phyloP scores from a whole-genome alignment of 148 eudicot genomes.

The Gaultheria prostrata region DNA sequence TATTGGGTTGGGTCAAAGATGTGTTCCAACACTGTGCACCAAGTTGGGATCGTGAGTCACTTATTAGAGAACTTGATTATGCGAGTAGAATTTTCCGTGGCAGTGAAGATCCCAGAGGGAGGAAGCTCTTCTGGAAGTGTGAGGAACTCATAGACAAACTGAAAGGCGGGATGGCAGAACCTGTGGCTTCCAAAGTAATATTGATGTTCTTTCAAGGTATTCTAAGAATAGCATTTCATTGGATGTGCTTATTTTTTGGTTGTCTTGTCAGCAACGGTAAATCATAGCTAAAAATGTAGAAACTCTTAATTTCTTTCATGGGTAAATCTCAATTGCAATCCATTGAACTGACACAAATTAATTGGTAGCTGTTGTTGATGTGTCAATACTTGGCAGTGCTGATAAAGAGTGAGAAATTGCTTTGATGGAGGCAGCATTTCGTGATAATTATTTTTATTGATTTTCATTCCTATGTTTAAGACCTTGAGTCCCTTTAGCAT shows the following conservation, averaged over 20 bases:
- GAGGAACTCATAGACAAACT: constrained; percentile 60
- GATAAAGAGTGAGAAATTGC: constrained; percentile 6
- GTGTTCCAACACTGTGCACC: constrained; percentile 63
- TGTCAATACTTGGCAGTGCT: constrained; percentile 4
- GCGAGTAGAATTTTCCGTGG: constrained; percentile 61
- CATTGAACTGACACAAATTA: background rate
- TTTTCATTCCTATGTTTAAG: background rate
- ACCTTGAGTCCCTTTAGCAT: background rate
- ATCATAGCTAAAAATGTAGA: background rate
- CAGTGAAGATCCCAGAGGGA: constrained; percentile 62
- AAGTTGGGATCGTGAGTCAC: constrained; percentile 59
- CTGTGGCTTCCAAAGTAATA: constrained; percentile 45
- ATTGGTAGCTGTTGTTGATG: background rate
- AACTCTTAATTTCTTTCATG: background rate
- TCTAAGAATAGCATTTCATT: background rate
- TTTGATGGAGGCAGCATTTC: background rate
- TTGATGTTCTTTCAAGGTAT: constrained; percentile 56
- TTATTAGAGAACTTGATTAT: constrained; percentile 59
- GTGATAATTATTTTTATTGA: background rate
- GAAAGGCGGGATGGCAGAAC: constrained; percentile 49
- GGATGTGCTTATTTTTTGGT: constrained; percentile 3
- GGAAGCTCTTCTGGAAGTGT: constrained; percentile 62
- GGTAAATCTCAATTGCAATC: background rate
- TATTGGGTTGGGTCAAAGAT: constrained; percentile 75
- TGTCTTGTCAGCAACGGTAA: background rate